Evolutionary conservation across 768 basidiomycete species (phyloP), one percentile per base, ranked within the genome.

Genomic region (Russula sp.): DNA sequence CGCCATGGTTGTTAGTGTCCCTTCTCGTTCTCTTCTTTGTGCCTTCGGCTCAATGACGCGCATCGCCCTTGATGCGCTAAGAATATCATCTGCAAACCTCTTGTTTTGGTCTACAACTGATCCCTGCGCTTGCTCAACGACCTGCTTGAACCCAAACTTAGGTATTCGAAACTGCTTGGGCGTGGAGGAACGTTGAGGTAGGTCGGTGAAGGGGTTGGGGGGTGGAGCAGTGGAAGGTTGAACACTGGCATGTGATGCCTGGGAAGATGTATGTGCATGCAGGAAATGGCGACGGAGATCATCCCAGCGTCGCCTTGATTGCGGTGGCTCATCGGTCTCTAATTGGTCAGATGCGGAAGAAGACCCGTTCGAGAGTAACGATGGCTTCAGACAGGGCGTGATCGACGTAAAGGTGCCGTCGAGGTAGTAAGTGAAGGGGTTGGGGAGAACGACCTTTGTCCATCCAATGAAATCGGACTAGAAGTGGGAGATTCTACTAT

Each of bases 61-160:
- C 36, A 80, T 79, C 16, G 77, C 73, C 75, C 79, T 80, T 69
- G 84, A 87, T 3, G 84, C 80, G 62, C 76, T 80, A 65, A 80
- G 75, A 3, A 90, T 75, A 40, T 88, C 86, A 59, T 81, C 79
- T 5, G 80, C 77, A 55, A 88, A 80, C 67, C 76, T 79, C 16
- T 77, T 78, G 18, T 75, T 73, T 54, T 85, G 81, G 49, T 84
- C 82, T 0, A 77, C 73, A 22, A 76, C 75, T 46, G 78, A 76
- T 59, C 83, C 85, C 30, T 80, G 80, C 3, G 77, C 86, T 61
- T 84, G 80, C 38, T 89, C 88, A 1, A 88, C 87, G 14, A 87
- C 83, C 26, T 89, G 85, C 53, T 79, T 79, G 67, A 87, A 84
- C 1, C 82, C 85, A 14, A 86, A 72, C 52, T 79, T 72, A 14